These are phyloP conservation scores for Chaetomium olivaceum DNA, from an alignment of 2,329 filamentous ascomycete genomes.

Conservation along the genomic window DNA sequence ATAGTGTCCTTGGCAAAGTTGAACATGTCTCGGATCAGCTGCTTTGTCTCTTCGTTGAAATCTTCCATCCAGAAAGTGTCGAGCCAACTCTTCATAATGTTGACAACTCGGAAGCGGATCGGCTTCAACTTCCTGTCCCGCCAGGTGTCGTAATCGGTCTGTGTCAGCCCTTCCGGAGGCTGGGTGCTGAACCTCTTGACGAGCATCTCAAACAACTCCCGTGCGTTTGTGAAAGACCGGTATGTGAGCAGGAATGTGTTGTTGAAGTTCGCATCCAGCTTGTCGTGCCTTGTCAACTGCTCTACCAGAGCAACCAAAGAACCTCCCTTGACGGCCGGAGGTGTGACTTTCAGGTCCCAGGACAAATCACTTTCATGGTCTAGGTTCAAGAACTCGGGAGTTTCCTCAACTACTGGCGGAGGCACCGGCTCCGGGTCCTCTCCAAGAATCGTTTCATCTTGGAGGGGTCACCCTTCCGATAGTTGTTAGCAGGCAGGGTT, in stretches of 20 bases:
- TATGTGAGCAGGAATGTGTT: slow-evolving; percentile 98
- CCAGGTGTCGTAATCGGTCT: slow-evolving; percentile 81
- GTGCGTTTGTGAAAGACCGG: slow-evolving; percentile 86
- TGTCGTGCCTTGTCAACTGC: slow-evolving; percentile 93
- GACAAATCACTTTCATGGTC: slow-evolving; percentile 88
- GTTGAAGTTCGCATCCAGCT: slow-evolving; percentile 92
- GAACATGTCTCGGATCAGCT: slow-evolving; percentile 85
- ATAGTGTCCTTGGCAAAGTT: slow-evolving; percentile 89
- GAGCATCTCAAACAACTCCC: slow-evolving; percentile 88
- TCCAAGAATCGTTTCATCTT: slow-evolving; percentile 66
- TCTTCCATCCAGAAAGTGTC: slow-evolving; percentile 99
- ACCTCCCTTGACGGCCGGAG: slow-evolving; percentile 80
- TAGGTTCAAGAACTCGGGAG: slow-evolving; percentile 78
- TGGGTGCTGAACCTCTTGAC: slow-evolving; percentile 92
- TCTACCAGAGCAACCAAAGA: slow-evolving; percentile 88
- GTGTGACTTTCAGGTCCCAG: slow-evolving; percentile 79
- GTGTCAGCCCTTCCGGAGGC: slow-evolving; percentile 76
- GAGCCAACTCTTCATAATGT: slow-evolving; percentile 97
- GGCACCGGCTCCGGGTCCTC: slow-evolving; percentile 58
- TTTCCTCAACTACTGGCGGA: slow-evolving; percentile 64
- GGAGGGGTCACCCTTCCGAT: slow-evolving; percentile 60
- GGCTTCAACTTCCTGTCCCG: slow-evolving; percentile 92
- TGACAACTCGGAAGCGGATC: slow-evolving; percentile 93
- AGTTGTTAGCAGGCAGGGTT: slow-evolving; percentile 48
- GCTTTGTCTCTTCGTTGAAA: slow-evolving; percentile 76